phyloP scores from a whole-genome alignment of 257 asterid genomes.

The Solanum rostratum region DNA sequence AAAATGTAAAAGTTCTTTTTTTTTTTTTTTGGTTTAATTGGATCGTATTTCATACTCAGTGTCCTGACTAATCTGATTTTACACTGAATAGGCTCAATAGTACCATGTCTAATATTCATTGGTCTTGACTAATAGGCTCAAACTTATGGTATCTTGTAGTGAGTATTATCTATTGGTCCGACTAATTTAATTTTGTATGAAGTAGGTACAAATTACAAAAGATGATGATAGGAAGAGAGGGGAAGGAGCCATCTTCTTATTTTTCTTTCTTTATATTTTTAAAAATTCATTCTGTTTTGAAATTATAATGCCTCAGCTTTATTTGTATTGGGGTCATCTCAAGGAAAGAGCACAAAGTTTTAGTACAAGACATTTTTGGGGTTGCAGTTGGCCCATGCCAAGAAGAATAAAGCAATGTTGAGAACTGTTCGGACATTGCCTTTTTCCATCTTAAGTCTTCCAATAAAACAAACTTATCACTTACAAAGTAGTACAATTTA shows the following conservation, averaged over 20 bases:
- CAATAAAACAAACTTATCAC: conserved; percentile 13
- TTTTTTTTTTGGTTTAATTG: neutral
- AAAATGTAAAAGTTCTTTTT: neutral
- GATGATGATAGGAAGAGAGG: neutral
- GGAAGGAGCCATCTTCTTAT: neutral
- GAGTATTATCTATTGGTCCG: neutral
- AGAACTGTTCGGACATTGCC: conserved; percentile 13
- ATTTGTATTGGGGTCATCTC: conserved; percentile 60
- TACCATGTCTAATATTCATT: neutral
- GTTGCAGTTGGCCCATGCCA: conserved; percentile 27
- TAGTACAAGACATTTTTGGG: conserved; percentile 36
- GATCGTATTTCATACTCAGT: neutral
- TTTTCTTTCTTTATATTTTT: neutral
- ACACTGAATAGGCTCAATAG: neutral
- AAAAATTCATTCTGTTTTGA: neutral
- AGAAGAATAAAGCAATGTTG: conserved; percentile 15
- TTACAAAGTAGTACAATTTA: neutral
- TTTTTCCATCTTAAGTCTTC: neutral
- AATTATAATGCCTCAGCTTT: conserved; percentile 1
- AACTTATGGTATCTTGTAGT: too few relatives aligned
- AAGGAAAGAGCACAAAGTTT: conserved; percentile 23
- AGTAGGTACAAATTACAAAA: neutral
- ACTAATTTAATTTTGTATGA: neutral
- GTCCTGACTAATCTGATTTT: neutral
- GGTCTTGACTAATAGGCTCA: too few relatives aligned